These are phyloP conservation scores for Dissophora ornata DNA, from an alignment of 192 early-diverging fungal species.

Conservation along the genomic window DNA sequence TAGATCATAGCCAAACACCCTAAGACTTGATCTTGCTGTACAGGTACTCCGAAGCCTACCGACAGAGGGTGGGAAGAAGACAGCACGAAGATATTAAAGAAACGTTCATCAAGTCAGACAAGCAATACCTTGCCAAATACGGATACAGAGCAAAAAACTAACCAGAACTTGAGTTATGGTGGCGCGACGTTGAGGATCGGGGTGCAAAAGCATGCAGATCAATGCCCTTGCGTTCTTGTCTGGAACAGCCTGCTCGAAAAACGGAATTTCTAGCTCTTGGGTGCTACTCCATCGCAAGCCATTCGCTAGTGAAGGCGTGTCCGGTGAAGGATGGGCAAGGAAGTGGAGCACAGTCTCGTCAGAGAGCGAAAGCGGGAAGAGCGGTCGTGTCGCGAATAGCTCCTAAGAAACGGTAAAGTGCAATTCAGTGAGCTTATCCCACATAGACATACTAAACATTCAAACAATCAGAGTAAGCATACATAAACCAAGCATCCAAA, in stretches of 20 bases:
- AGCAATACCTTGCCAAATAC: too few relatives aligned
- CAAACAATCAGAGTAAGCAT: too few relatives aligned
- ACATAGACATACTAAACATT: too few relatives aligned
- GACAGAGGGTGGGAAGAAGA: too few relatives aligned
- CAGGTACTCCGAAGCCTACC: too few relatives aligned
- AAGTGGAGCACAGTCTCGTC: constrained; percentile 63
- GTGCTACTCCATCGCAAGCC: constrained; percentile 57
- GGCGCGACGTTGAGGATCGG: constrained; percentile 56
- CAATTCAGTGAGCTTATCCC: too few relatives aligned
- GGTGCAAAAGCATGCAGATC: constrained; percentile 53
- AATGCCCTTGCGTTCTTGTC: constrained; percentile 50
- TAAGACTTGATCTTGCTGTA: too few relatives aligned
- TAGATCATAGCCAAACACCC: too few relatives aligned
- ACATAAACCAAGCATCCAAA: constrained; percentile 64
- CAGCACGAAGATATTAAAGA: too few relatives aligned
- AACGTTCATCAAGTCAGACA: too few relatives aligned
- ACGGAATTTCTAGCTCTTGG: constrained; percentile 58
- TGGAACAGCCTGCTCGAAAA: constrained; percentile 52
- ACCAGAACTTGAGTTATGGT: constrained; percentile 56
- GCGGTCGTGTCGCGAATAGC: constrained; percentile 56
- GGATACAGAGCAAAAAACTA: too few relatives aligned
- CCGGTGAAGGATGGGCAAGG: constrained; percentile 59
- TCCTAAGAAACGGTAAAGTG: constrained; percentile 38
- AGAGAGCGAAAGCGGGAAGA: constrained; percentile 56
- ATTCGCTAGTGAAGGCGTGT: constrained; percentile 57